Evolutionary conservation across 2,329 filamentous ascomycete species (phyloP).

Genomic region (Penicillium sp.): DNA sequence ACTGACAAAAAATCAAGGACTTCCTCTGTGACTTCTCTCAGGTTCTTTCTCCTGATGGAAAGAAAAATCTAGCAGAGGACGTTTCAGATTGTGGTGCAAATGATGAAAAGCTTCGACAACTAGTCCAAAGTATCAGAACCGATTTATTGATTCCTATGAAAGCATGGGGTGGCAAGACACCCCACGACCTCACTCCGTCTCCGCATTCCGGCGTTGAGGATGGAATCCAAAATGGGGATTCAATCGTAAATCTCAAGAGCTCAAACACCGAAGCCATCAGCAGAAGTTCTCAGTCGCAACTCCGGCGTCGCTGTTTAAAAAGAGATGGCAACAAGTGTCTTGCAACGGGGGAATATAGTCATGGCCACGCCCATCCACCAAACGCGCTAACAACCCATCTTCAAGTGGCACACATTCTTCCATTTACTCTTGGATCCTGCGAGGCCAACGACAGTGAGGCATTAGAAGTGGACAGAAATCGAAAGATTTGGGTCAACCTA

Average conservation of each 20-base stretch:
- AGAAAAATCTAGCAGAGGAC: no score
- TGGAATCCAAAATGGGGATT: constrained; percentile 15
- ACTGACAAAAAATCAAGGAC: no score
- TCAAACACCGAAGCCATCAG: constrained; percentile 17
- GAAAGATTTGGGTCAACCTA: constrained; percentile 28
- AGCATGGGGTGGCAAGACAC: constrained; percentile 26
- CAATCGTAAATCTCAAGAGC: constrained; percentile 25
- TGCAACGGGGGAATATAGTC: constrained; percentile 21
- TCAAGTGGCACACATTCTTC: constrained; percentile 21
- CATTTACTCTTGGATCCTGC: constrained; percentile 21
- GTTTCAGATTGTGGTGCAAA: no score
- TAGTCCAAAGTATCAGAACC: constrained; percentile 24
- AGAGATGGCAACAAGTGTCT: constrained; percentile 31
- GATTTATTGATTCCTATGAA: constrained; percentile 30
- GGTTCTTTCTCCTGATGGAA: no score
- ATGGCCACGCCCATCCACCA: constrained; percentile 15
- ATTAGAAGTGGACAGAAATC: constrained; percentile 12
- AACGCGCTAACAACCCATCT: constrained; percentile 19
- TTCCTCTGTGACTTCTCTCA: no score
- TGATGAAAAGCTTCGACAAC: constrained; percentile 20
- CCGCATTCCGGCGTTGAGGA: no score
- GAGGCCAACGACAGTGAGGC: neutral
- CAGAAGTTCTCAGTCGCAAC: constrained; percentile 15
- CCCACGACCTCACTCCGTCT: constrained; percentile 18
- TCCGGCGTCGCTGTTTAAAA: constrained; percentile 24